Evolutionary conservation across 140 eudicot species (phyloP).

Genomic region (Eryngium alpinum): DNA sequence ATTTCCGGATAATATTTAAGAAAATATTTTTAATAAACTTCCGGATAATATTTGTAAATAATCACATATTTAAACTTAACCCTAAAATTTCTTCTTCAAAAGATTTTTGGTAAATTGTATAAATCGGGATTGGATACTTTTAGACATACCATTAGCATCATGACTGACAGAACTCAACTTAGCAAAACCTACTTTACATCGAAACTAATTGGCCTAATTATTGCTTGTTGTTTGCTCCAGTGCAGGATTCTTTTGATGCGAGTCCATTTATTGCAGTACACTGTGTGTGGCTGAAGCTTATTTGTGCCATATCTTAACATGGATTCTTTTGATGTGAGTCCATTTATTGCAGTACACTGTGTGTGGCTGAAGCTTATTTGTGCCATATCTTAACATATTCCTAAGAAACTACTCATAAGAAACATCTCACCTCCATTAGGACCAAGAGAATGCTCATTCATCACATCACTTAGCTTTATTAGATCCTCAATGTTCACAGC

Average conservation of each 20-base stretch:
- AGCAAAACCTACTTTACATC: too few species aligned
- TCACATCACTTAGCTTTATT: slow-evolving; percentile 78
- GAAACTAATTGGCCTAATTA: too few species aligned
- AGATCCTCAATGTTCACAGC: slow-evolving; percentile 85
- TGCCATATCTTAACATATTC: background rate
- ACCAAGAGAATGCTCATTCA: slow-evolving; percentile 93
- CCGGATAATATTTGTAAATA: too few species aligned
- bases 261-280: background rate
- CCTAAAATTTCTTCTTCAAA: too few species aligned
- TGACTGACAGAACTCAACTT: too few species aligned
- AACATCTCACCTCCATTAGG: slow-evolving; percentile 81
- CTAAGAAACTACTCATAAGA: background rate
- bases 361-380: background rate
- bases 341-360: background rate
- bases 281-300: background rate
- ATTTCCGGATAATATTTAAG: too few species aligned
- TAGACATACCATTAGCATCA: too few species aligned
- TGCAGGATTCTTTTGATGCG: background rate
- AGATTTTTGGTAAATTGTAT: too few species aligned
- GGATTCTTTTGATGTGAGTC: background rate
- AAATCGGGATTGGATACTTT: too few species aligned
- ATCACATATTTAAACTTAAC: too few species aligned
- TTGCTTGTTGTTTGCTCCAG: background rate
- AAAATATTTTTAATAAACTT: too few species aligned
- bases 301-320: background rate